A percentile compares a stretch with the other conserved stretches of the same genome.
These are phyloP conservation scores for Pleurotus ostreatus DNA, from an alignment of 768 basidiomycete species.

Conservation along the genomic window DNA sequence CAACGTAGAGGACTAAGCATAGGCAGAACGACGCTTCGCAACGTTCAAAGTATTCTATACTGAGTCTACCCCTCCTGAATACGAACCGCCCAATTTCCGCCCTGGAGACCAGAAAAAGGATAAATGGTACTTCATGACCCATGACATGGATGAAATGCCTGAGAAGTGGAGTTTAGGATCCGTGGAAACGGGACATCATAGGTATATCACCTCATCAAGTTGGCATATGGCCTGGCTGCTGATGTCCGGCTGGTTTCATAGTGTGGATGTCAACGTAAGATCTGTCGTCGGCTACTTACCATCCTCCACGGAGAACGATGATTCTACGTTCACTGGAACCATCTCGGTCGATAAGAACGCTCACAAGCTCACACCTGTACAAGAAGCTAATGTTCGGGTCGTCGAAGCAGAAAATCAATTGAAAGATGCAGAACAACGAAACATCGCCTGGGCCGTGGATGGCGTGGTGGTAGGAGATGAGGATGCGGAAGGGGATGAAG, in stretches of 20 bases:
- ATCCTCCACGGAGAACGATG: slow-evolving; percentile 52
- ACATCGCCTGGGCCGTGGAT: slow-evolving; percentile 63
- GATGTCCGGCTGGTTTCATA: slow-evolving; percentile 18
- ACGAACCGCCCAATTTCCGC: slow-evolving; percentile 80
- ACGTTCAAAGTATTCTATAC: slow-evolving; percentile 88
- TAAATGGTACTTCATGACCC: slow-evolving; percentile 81
- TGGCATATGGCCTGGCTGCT: too few species aligned
- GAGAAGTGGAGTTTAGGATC: slow-evolving; percentile 69
- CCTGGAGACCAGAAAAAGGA: slow-evolving; percentile 69
- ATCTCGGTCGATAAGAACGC: slow-evolving; percentile 22
- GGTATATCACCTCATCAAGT: slow-evolving; percentile 33
- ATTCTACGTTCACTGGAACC: slow-evolving; percentile 52
- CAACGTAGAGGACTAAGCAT: background rate
- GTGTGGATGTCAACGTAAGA: slow-evolving; percentile 66
- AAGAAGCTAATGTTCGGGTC: slow-evolving; percentile 50
- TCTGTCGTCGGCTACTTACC: slow-evolving; percentile 77
- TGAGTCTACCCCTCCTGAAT: slow-evolving; percentile 72
- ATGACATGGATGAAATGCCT: slow-evolving; percentile 65
- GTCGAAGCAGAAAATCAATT: slow-evolving; percentile 58
- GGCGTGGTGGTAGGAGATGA: slow-evolving; percentile 44
- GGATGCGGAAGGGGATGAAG: slow-evolving; percentile 62
- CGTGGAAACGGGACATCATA: slow-evolving; percentile 70
- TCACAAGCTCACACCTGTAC: slow-evolving; percentile 44
- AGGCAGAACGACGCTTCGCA: slow-evolving; percentile 72
- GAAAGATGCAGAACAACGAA: slow-evolving; percentile 58